phyloP scores from a whole-genome alignment of 2,329 filamentous ascomycete genomes.

The Alternaria burnsii region DNA sequence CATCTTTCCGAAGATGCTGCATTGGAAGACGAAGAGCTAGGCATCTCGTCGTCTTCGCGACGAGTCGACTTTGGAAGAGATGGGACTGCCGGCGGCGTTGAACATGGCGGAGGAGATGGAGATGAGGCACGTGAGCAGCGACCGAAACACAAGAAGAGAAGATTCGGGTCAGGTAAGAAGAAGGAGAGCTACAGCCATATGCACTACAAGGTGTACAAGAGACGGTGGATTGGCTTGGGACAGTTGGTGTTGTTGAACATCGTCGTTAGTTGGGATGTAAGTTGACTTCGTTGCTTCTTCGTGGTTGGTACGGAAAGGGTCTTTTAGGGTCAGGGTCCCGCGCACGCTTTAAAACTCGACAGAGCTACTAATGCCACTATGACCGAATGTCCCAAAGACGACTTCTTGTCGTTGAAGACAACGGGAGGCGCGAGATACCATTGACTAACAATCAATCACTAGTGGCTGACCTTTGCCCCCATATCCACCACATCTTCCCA shows the following conservation, averaged over 20 bases:
- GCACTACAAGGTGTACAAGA: slow-evolving; percentile 72
- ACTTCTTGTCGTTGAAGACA: neutral
- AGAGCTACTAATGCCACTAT: neutral
- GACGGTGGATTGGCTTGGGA: slow-evolving; percentile 85
- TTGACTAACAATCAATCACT: neutral
- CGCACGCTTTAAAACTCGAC: neutral
- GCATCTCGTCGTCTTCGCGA: neutral
- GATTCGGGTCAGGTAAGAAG: slow-evolving; percentile 12
- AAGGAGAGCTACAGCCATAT: slow-evolving; percentile 39
- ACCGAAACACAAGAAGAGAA: slow-evolving; percentile 1
- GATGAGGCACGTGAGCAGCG: neutral
- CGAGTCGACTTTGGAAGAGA: slow-evolving; percentile 10
- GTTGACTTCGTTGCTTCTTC: slow-evolving; percentile 51
- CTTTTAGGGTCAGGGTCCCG: neutral
- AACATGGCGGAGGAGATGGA: neutral
- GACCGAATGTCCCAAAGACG: no score
- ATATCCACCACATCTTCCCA: slow-evolving; percentile 76
- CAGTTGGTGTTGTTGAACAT: slow-evolving; percentile 90
- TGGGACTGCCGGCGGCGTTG: neutral
- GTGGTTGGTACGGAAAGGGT: neutral
- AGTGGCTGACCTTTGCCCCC: slow-evolving; percentile 94
- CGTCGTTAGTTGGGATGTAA: slow-evolving; percentile 93
- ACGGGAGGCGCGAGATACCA: no score
- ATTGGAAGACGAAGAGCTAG: slow-evolving; percentile 3
- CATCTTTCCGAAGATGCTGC: neutral